Evolutionary conservation across 352 stramenopile genomes (phyloP), one percentile per base, ranked within the genome.

Genomic region (Globisporangium rhizosaccharum): DNA sequence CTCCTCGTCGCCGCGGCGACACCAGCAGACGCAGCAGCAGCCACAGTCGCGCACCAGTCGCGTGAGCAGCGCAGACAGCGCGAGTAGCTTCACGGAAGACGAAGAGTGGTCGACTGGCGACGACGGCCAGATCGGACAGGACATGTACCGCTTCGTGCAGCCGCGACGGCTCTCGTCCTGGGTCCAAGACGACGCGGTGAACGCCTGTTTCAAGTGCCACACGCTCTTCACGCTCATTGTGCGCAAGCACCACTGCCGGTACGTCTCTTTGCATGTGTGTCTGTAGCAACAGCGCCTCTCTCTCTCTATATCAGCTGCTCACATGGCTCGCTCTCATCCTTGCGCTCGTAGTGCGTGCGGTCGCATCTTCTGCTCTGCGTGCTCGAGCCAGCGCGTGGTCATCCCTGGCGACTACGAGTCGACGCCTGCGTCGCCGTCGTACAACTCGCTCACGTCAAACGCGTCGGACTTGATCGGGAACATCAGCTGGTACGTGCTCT

Each of bases 131-230:
- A 46, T 77, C 15, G 75, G 73, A 26, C 67, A 84, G 57, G 84
- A 94, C 62, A 79, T 94, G 56, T 94, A 92, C 66, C 67, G 84
- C 23, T 94, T 94, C 47, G 84, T 94, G 47, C 84, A 94, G 73
- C 84, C 84, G 2, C 59, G 84, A 2, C 65, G 84, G 10, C 66
- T 94, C 18, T 92, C 82, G 3, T 91, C 81, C 14, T 94, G 84
- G 84, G 84, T 94, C 8, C 84, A 94, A 59, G 84, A 94, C 56
- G 84, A 94, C 57, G 84, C 84, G 0, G 84, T 94, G 1, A 90
- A 89, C 59, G 84, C 84, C 5, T 94, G 84, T 57, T 94, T 94
- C 70, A 91, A 90, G 67, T 94, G 84, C 61, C 82, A 92, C 66
- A 67, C 76, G 25, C 68, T 88, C 33, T 94, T 94, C 61, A 88